A percentile compares a stretch with the other conserved stretches of the same genome.
phyloP scores from a whole-genome alignment of 768 basidiomycete genomes.

The Asterophora parasitica region DNA sequence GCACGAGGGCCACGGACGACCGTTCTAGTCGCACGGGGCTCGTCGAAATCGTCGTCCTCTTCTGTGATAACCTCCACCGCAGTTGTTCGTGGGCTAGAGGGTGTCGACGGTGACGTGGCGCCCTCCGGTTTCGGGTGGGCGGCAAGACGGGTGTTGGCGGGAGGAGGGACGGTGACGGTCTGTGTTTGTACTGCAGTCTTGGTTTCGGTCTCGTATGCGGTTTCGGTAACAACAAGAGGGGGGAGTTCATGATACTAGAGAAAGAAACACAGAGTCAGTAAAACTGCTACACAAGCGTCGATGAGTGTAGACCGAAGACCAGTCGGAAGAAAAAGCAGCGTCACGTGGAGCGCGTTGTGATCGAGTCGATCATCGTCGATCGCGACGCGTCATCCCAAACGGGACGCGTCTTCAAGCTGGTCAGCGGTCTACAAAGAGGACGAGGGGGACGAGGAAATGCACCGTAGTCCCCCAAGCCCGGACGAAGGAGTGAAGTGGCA shows the following conservation, averaged over 20 bases:
- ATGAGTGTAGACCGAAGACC: constrained; percentile 31
- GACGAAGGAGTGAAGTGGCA: constrained; percentile 70
- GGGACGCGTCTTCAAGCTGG: constrained; percentile 34
- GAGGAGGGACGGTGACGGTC: constrained; percentile 67
- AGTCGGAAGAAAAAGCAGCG: constrained; percentile 22
- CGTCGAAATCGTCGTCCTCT: constrained; percentile 42
- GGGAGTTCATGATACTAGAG: constrained; percentile 43
- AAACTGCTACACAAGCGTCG: constrained; percentile 14
- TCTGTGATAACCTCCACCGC: constrained; percentile 66
- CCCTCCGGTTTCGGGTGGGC: constrained; percentile 69
- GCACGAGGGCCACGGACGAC: constrained; percentile 41
- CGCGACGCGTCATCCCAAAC: constrained; percentile 23
- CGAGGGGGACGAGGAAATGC: constrained; percentile 73
- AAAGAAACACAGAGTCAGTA: constrained; percentile 27
- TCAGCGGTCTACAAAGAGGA: constrained; percentile 38
- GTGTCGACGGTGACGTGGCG: constrained; percentile 48
- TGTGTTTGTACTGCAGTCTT: constrained; percentile 63
- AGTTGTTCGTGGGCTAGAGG: constrained; percentile 71
- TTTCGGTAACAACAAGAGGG: constrained; percentile 40
- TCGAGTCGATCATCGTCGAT: constrained; percentile 24
- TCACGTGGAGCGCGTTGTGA: constrained; percentile 40
- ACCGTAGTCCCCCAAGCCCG: constrained; percentile 88
- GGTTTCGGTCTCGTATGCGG: constrained; percentile 53
- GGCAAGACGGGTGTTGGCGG: constrained; percentile 74
- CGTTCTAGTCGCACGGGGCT: constrained; percentile 30